Evolutionary conservation across 192 early-diverging fungal species (phyloP).

Genomic region (Paraglomus occultum): DNA sequence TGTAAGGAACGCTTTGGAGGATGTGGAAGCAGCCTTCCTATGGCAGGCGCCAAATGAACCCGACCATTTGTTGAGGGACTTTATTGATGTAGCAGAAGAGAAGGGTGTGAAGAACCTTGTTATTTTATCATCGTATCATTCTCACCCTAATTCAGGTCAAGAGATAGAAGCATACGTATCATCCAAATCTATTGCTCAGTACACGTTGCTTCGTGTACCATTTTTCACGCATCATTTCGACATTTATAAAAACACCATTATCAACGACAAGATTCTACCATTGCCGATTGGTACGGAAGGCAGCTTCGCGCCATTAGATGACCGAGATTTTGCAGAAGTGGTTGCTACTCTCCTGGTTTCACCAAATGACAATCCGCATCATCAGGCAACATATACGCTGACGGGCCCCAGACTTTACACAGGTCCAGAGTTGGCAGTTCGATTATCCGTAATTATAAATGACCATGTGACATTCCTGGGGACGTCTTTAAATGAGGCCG

Average conservation of each 20-base stretch:
- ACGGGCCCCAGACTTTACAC: constrained; percentile 8
- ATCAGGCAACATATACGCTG: not conserved
- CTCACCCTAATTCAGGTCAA: not conserved
- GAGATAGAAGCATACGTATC: constrained; percentile 7
- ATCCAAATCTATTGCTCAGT: not conserved
- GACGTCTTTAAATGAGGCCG: constrained; percentile 13
- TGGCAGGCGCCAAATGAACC: constrained; percentile 3
- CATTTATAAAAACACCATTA: constrained; percentile 5
- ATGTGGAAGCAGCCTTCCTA: constrained; percentile 6
- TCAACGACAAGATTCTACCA: constrained; percentile 12
- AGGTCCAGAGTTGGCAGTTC: constrained; percentile 1
- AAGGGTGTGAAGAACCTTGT: not conserved
- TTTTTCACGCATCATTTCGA: constrained; percentile 13
- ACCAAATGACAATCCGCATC: not conserved
- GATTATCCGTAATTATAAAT: constrained; percentile 10
- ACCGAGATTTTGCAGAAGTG: constrained; percentile 16
- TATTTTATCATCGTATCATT: constrained; percentile 1
- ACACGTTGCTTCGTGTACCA: constrained; percentile 1
- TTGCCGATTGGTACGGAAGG: constrained; percentile 13
- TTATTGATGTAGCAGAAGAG: constrained; percentile 4
- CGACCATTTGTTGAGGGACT: not conserved
- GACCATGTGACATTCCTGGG: not conserved
- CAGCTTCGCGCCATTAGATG: constrained; percentile 7
- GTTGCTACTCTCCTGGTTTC: constrained; percentile 1
- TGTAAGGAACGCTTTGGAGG: constrained; percentile 5